Evolutionary conservation across 2,329 filamentous ascomycete species (phyloP).

Genomic region (Cryphonectria naterciae): DNA sequence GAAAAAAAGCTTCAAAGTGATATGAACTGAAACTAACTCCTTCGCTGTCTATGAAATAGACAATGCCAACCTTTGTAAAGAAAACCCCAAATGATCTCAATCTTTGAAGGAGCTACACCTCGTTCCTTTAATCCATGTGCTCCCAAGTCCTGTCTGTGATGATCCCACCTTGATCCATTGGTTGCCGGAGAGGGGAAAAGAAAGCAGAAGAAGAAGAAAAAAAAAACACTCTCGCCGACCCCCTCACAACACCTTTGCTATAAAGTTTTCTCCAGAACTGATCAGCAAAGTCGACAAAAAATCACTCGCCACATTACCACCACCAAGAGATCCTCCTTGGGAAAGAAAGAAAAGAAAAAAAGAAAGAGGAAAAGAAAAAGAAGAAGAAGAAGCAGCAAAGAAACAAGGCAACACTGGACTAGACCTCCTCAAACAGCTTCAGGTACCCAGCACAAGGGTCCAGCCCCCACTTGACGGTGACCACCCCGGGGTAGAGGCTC

Average conservation of each 20-base stretch:
- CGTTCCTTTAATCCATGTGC: background rate
- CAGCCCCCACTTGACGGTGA: background rate
- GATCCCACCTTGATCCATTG: background rate
- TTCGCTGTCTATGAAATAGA: background rate
- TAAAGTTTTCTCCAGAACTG: too few species aligned
- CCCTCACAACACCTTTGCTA: too few species aligned
- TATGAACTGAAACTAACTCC: background rate
- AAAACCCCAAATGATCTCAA: background rate
- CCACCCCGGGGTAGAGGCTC: background rate
- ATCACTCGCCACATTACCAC: too few species aligned
- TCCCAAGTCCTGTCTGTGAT: background rate
- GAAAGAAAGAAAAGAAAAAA: too few species aligned
- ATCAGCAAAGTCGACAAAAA: too few species aligned
- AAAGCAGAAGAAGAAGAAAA: too few species aligned
- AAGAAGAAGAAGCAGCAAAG: background rate
- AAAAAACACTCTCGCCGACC: too few species aligned
- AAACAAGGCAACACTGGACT: background rate
- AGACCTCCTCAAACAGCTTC: background rate
- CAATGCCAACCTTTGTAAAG: background rate
- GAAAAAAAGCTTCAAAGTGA: background rate
- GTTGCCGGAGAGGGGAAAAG: too few species aligned
- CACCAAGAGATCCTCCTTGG: too few species aligned
- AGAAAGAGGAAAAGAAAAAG: too few species aligned
- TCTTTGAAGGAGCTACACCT: background rate
- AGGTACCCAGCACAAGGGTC: conserved; percentile 22